These are phyloP conservation scores for Juglanconis oblonga DNA, from an alignment of 2,329 filamentous ascomycete species.

Conservation along the genomic window DNA sequence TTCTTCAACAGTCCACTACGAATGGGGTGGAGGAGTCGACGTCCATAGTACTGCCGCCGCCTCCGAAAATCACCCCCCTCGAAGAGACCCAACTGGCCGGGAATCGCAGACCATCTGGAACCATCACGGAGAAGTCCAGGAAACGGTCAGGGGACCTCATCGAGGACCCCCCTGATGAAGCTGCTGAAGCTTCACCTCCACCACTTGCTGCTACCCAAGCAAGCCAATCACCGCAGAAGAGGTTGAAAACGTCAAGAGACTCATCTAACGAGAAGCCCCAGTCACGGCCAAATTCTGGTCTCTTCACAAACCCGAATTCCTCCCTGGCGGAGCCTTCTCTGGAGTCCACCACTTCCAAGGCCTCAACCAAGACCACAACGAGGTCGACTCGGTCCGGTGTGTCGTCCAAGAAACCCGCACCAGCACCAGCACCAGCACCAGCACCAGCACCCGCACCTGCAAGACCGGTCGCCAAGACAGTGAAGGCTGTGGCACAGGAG, in stretches of 20 bases:
- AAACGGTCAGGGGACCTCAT: conserved; percentile 37
- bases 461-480: not conserved
- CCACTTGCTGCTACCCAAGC: conserved; percentile 30
- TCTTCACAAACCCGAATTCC: conserved; percentile 21
- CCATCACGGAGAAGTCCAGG: conserved; percentile 40
- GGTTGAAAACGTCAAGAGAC: conserved; percentile 21
- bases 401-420: conserved; percentile 4
- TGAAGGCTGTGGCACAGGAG: not conserved
- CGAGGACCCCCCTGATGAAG: conserved; percentile 46
- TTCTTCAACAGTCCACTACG: conserved; percentile 38
- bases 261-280: conserved; percentile 8
- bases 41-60: conserved; percentile 41
- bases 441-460: conserved; percentile 5
- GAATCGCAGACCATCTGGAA: conserved; percentile 43
- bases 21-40: conserved; percentile 22
- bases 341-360: conserved; percentile 8
- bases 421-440: conserved; percentile 8
- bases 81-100: conserved; percentile 50
- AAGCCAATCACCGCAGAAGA: conserved; percentile 31
- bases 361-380: conserved; percentile 10
- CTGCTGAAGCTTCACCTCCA: conserved; percentile 31
- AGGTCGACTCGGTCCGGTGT: conserved; percentile 1
- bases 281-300: conserved; percentile 19
- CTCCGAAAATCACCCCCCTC: conserved; percentile 49
- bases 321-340: conserved; percentile 20